Base-by-base conservation (phyloP, 2,329 filamentous ascomycete species). In the Neonectria ditissima region DNA sequence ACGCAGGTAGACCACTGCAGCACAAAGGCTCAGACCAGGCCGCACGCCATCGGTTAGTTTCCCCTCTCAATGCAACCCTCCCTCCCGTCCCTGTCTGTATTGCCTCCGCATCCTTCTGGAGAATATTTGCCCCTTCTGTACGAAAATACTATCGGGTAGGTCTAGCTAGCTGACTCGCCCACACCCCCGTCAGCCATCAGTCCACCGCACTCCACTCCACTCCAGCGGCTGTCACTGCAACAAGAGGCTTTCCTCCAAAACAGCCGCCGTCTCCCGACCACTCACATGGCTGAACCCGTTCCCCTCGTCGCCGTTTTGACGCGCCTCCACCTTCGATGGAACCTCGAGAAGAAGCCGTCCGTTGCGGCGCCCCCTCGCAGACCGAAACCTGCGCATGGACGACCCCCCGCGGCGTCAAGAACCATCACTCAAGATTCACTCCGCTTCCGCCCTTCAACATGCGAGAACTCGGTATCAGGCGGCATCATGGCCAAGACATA, bases 221-320 rank as follows among this genome's bases (percentile, higher is more conserved):
- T 16, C 47, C 39, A 24, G 41, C 47, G 48, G 48, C 48, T 32
- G 47, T 54, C 50, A 32, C 48, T 39, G 39, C 18, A 10, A 13
- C n/a, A n/a, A 32, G 24, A 37, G 24, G 24, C 0, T 16, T 16
- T 16, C 22, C 47, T 39, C 24, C n/a, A 24, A 26, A n/a, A 26
- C 47, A 52, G 41, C 47, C 55, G 55, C 55, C 55, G 43, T 45
- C 28, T n/a, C 28, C 32, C 28, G 24, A 26, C 56, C 56, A 59
- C 56, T 54, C 28, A 59, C 41, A 52, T 47, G 14, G n/a, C 48
- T 16, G 22, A 16, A 3, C 28, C 32, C 5, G 16, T 10, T 34
- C 44, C 32, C 51, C 39, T 44, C 50, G 5, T 45, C 14, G 13
- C n/a, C 55, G 16, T 22, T 44, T 58, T 58, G 55, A 58, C 55